Evolutionary conservation across 139 green algal species (phyloP), one percentile per base, ranked within the genome.

Genomic region (Micractinium sp.): DNA sequence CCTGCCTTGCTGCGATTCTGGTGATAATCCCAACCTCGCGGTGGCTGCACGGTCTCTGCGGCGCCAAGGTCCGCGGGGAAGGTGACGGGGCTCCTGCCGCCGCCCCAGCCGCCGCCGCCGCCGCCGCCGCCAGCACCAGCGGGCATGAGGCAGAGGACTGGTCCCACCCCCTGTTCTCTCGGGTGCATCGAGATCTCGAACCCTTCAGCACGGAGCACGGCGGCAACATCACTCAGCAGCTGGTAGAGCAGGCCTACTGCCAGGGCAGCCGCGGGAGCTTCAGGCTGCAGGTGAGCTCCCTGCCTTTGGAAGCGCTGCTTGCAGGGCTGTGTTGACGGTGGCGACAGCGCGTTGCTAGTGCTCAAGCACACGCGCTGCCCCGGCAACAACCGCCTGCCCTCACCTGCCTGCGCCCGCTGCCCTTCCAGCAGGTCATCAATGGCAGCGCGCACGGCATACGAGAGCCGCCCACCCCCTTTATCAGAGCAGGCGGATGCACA

Each of bases 231-330:
- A 63, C 36, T 0, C 82, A 39, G 36, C 63, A 31, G 36, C 25
- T 67, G 25, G 69, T 88, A 4, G 84, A 88, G 69, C 84, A 88
- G n/a, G 84, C 84, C 0, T 88, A 88, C 31, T 88, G 84, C 69
- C 84, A 81, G 39, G 69, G 39, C 18, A 88, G 29, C 15, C 29
- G 69, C 0, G 69, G 16, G 36, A 81, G 69, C 69, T 71, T 88
- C 38, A 29, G 84, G 0, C 14, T 88, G 29, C 84, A 88, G 84
- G 84, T 71, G 31, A 4, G 84, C 22, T 36, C 15, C 41, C 41
- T n/a, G n/a, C n/a, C n/a, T n/a, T n/a, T n/a, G n/a, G n/a, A n/a
- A n/a, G n/a, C n/a, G n/a, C n/a, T n/a, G n/a, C n/a, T n/a, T n/a
- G n/a, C n/a, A n/a, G n/a, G n/a, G n/a, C n/a, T n/a, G n/a, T n/a